Conservation (phyloP, 2,329 filamentous ascomycete species). For the Simplicillium aogashimaense region DNA sequence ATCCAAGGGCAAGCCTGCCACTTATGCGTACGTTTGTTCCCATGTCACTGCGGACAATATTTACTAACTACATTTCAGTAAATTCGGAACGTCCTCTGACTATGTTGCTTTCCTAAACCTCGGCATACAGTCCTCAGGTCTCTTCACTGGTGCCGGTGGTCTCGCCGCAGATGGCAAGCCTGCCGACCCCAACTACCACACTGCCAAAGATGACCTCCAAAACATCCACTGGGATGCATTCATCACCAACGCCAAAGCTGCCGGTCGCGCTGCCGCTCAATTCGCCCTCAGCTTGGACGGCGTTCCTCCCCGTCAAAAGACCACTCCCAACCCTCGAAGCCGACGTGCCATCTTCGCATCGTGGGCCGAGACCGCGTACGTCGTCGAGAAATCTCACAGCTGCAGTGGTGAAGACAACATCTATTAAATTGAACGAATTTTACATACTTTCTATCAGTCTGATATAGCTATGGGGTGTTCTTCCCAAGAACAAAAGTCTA, state of each 20-base stretch:
- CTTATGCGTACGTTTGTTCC: conserved; percentile 17
- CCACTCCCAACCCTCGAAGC: conserved; percentile 15
- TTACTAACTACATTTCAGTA: conserved; percentile 3
- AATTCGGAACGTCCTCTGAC: conserved; percentile 26
- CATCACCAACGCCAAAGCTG: conserved; percentile 28
- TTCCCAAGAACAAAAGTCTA: too few species aligned
- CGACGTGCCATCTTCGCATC: conserved; percentile 15
- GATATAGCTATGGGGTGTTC: too few species aligned
- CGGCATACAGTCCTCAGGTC: conserved; percentile 27
- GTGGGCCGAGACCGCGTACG: conserved; percentile 13
- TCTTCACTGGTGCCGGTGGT: conserved; percentile 26
- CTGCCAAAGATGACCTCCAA: conserved; percentile 26
- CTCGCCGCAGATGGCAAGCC: conserved; percentile 10
- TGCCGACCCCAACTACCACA: conserved; percentile 27
- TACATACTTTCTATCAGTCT: too few species aligned
- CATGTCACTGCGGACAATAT: neutral
- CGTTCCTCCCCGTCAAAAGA: conserved; percentile 21
- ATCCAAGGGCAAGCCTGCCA: conserved; percentile 21
- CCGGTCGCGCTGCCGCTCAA: conserved; percentile 38
- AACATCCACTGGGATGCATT: conserved; percentile 32
- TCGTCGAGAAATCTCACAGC: conserved; percentile 17
- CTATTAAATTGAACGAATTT: neutral
- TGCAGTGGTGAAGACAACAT: conserved; percentile 15
- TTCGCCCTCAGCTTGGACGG: conserved; percentile 25
- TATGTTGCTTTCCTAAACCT: conserved; percentile 29